Evolutionary conservation across 1,139 yeast genomes (phyloP), one percentile per base, ranked within the genome.

Genomic region (Barnettozyma hawaiiensis): DNA sequence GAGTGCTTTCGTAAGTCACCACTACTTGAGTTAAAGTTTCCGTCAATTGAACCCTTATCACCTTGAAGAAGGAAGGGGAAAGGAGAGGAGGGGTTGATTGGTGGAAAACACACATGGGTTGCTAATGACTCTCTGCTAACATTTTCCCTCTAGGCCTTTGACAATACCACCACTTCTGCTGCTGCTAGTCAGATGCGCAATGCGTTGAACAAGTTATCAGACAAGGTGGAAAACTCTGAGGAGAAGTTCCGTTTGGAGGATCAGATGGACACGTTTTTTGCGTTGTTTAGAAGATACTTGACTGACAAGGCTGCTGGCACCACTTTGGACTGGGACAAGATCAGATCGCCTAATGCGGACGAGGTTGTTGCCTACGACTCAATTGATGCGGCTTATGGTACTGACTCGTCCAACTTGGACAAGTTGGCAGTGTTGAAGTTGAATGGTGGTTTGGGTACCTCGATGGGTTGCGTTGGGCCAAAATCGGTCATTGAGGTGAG

Each of bases 381-480:
- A 42, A 34, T 42, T 18, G 31, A 22, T 5, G 9, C 18, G 8
- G 10, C 39, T 7, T 18, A 23, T 11, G 39, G 29, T 18, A 31
- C 45, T 6, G 19, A 42, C 7, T 59, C 73, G 42, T 64, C 68
- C 44, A 81, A 81, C 65, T 75, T 94, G 61, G 68, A 80, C 55
- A 90, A 90, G 66, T 76, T 92, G 63, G 97, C 97, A 4, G 98
- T 92, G 37, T 75, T 92, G 66, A 92, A 92, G 70, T 78, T 92
- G 63, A 92, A 92, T 64, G 98, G 98, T 73, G 98, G 98, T 41
- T 75, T 92, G 56, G 98, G 98, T 63, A 92, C 98, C 31, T 90
- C 98, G 14, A 92, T 92, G 98, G 98, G 98, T 45, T 94, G 98
- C 71, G 97, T 92, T 51, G 98, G 98, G 46, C 98, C 98, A 50